These are phyloP conservation scores for Aspergillus mulundensis DNA, from an alignment of 495 filamentous ascomycete genomes.

Conservation along the genomic window DNA sequence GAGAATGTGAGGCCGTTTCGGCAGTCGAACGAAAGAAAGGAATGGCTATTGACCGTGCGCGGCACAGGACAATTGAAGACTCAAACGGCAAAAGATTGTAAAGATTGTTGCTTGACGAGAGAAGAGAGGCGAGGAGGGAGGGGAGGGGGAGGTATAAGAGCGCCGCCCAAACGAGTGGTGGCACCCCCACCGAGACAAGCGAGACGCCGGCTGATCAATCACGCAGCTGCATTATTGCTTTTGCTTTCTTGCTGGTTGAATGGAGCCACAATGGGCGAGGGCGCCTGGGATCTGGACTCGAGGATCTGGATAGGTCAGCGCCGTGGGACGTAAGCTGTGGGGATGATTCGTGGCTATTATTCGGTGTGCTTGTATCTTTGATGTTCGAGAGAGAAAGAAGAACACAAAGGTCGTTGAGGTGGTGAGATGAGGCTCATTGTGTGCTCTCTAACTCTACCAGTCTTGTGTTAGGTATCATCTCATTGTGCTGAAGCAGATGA, in stretches of 20 bases:
- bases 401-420: not conserved
- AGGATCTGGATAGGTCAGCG: not conserved
- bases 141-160: conserved; percentile 2
- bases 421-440: not conserved
- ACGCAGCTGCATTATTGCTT: not conserved
- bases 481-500: not conserved
- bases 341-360: conserved; percentile 1
- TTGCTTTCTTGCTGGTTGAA: not conserved
- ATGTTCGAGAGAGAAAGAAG: not conserved
- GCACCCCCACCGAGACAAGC: not conserved
- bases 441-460: not conserved
- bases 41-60: conserved; percentile 35
- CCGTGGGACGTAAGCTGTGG: conserved; percentile 11
- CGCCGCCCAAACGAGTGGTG: not conserved
- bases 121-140: conserved; percentile 1
- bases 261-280: not conserved
- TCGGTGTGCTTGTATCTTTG: not conserved
- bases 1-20: conserved; percentile 17
- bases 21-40: conserved; percentile 7
- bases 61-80: conserved; percentile 30
- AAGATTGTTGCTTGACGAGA: conserved; percentile 6
- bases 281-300: not conserved
- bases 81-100: not conserved
- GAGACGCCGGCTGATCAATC: not conserved
- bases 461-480: not conserved